Evolutionary conservation across 2,329 filamentous ascomycete genomes (phyloP).

Genomic region (Aspergillaceae sp.): DNA sequence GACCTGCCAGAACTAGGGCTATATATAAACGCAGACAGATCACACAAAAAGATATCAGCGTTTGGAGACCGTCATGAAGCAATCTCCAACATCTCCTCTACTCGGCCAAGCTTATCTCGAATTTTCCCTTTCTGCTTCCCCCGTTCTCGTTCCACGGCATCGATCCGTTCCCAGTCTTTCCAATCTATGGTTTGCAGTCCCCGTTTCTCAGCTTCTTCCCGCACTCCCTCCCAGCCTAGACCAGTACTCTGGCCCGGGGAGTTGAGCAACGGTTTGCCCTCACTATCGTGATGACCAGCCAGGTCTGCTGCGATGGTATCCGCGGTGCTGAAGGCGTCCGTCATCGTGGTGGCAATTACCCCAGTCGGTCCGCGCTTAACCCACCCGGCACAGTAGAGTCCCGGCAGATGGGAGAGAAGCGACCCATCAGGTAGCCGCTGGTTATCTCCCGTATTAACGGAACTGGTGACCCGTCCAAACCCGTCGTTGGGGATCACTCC

Average conservation of each 20-base stretch:
- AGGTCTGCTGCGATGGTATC: slow-evolving; percentile 79
- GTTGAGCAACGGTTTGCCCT: slow-evolving; percentile 39
- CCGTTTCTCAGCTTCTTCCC: slow-evolving; percentile 47
- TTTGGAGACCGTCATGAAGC: slow-evolving; percentile 9
- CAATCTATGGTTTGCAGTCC: slow-evolving; percentile 62
- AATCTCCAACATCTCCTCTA: slow-evolving; percentile 50
- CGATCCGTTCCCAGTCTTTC: slow-evolving; percentile 80
- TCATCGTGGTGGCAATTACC: slow-evolving; percentile 93
- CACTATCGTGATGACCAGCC: slow-evolving; percentile 5
- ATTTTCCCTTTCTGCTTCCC: slow-evolving; percentile 64
- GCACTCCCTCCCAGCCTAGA: slow-evolving; percentile 70
- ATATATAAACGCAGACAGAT: too few relatives aligned
- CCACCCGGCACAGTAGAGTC: slow-evolving; percentile 92
- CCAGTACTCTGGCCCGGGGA: slow-evolving; percentile 31
- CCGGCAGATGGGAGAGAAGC: slow-evolving; percentile 49
- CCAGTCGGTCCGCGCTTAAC: slow-evolving; percentile 91
- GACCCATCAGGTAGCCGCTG: slow-evolving; percentile 26
- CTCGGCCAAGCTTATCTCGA: slow-evolving; percentile 57
- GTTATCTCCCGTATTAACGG: slow-evolving; percentile 15
- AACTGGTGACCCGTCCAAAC: slow-evolving; percentile 58
- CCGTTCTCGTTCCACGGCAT: slow-evolving; percentile 61
- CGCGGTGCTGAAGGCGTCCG: slow-evolving; percentile 82
- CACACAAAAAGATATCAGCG: too few relatives aligned
- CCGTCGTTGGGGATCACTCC: slow-evolving; percentile 80
- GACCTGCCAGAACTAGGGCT: too few relatives aligned